Percentiles rank a stretch among this genome's conserved stretches.
These are phyloP conservation scores for Erythrophleum fordii DNA, from an alignment of 306 rosid species.

Conservation along the genomic window DNA sequence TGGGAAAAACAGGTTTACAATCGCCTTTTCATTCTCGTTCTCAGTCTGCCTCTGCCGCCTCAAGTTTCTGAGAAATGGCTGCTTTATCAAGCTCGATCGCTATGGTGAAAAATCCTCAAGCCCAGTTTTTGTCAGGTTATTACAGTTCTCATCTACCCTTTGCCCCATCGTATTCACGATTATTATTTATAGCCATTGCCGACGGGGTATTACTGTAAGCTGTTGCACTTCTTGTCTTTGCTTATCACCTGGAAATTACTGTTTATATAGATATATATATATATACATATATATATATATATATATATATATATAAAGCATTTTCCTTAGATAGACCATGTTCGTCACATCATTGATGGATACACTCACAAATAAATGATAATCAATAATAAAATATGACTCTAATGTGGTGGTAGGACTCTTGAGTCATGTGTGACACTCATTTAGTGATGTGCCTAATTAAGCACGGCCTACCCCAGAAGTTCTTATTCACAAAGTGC, in stretches of 20 bases:
- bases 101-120: conserved; percentile 24
- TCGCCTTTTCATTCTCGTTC: neutral
- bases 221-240: neutral
- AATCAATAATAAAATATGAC: neutral
- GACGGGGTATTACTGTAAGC: conserved; percentile 3
- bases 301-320: neutral
- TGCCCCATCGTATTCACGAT: neutral
- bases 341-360: neutral
- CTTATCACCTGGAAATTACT: neutral
- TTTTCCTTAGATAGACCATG: neutral
- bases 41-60: neutral
- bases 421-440: too few species aligned
- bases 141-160: neutral
- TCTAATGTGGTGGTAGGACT: neutral
- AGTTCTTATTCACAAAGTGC: neutral
- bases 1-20: neutral
- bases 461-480: too few species aligned
- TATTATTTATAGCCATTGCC: neutral
- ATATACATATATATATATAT: too few species aligned
- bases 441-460: too few species aligned
- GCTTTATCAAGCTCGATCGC: conserved; percentile 44
- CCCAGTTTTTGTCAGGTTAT: conserved; percentile 48
- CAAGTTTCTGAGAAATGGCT: conserved; percentile 41
- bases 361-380: neutral
- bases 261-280: too few species aligned